Percentiles rank a stretch among this genome's conserved stretches.
Conservation (phyloP, 768 basidiomycete genomes). For the Lactifluus rugatus region DNA sequence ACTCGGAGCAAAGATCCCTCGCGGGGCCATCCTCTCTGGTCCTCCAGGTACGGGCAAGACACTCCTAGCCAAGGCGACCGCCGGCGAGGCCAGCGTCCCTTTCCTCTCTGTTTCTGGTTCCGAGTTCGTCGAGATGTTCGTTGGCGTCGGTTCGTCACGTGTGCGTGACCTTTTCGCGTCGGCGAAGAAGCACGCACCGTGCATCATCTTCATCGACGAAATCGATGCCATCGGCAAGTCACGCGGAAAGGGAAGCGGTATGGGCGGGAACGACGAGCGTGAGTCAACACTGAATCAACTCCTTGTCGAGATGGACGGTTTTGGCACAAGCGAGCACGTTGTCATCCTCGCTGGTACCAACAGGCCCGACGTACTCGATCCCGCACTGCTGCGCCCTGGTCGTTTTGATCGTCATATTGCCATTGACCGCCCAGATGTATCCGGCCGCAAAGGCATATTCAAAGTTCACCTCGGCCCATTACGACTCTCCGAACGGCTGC, state of each 20-base stretch:
- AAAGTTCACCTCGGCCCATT: constrained; percentile 84
- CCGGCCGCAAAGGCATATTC: constrained; percentile 90
- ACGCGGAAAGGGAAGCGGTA: constrained; percentile 63
- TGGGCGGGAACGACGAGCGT: constrained; percentile 94
- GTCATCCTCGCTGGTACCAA: constrained; percentile 97
- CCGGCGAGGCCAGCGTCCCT: constrained; percentile 94
- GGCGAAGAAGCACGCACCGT: constrained; percentile 95
- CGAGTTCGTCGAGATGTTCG: constrained; percentile 99
- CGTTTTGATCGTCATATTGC: constrained; percentile 96
- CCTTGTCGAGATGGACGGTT: constrained; percentile 99
- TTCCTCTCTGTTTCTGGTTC: constrained; percentile 99
- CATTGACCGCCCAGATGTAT: constrained; percentile 91
- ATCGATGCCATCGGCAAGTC: constrained; percentile 99
- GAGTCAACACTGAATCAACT: constrained; percentile 97
- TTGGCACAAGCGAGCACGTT: constrained; percentile 93
- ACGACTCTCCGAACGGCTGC: constrained; percentile 48
- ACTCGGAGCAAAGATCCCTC: constrained; percentile 95
- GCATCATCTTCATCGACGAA: constrained; percentile 98
- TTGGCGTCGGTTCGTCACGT: constrained; percentile 95
- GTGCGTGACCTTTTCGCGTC: constrained; percentile 96
- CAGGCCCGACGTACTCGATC: constrained; percentile 90
- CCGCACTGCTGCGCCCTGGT: constrained; percentile 92
- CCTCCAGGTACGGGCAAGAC: constrained; percentile 99
- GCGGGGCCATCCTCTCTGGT: constrained; percentile 89
- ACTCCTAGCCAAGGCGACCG: constrained; percentile 93